Base-by-base conservation (phyloP, 2,329 filamentous ascomycete species). In the Diaporthe vexans region DNA sequence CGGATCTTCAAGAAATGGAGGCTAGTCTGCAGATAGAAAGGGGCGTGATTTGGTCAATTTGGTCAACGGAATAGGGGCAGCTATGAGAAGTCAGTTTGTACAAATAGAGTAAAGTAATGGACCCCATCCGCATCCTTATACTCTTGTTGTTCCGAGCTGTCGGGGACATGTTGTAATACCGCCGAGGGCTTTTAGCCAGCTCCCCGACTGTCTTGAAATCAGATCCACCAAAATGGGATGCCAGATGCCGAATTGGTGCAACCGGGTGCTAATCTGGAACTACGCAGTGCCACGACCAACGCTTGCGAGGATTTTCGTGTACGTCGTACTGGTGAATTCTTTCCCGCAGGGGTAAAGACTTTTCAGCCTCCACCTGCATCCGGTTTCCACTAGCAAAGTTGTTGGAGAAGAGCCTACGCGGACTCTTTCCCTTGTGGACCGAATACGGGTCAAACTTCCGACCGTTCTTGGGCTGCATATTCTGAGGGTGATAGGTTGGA, bases 261-360 rank as follows among this genome's bases (percentile, higher is more conserved):
- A 24, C 63, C 33, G 21, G 7, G 1, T 40, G 33, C 63, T 29
- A 54, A 46, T 26, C 46, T 37, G 63, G 63, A 68, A 54, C 33
- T 37, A 54, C 10, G 29, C 29, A 68, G 33, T 68, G 63, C 63
- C 63, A 40, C 21, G n/a, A 3, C 46, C 15, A 67, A 15, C 3
- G 26, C 21, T 19, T 4, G 48, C n/a, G 21, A 24, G 21, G 37
- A 26, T 26, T 33, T 17, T 13, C 46, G 7, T 37, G 8, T 3
- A 10, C 8, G n/a, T 26, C 48, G 40, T 40, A 33, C 63, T 54
- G 63, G 46, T 68, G 63, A 68, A 68, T 54, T 9, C 63, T 68
- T 54, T 68, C 33, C 63, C 63, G 63, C 48, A 24, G n/a, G 63
- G 63, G 63, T 68, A 68, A 68, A 68, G 63, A 37, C 63, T 68